Evolutionary conservation across 148 eudicot species (phyloP), one percentile per base, ranked within the genome.

Genomic region (Tetragonia tetragonoides): DNA sequence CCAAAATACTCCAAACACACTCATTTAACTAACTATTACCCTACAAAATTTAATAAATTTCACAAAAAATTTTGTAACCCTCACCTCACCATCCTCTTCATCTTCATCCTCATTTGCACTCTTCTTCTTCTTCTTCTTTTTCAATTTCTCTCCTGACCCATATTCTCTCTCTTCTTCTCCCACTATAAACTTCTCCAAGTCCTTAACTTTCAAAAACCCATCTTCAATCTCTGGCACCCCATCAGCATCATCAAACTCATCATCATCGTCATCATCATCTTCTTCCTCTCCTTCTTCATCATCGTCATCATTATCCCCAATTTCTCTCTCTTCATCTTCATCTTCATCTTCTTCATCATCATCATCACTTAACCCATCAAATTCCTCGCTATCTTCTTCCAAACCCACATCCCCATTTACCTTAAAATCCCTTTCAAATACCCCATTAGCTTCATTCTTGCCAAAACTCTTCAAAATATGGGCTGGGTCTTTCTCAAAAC

Each of bases 141-240:
- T 81, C 54, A 76, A 51, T 18, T 68, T 79, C 64, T 81, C 83
- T 72, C 81, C 83, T 37, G 80, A 24, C 8, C 90, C 97, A 47
- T 89, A 93, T 74, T 93, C 99, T 49, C 79, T 83, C 0, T 82
- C 87, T 83, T 95, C 99, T 21, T 87, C 97, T 7, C 80, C 87
- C 38, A 77, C 85, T 75, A 92, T 69, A 86, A 84, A 90, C 79
- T 87, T 86, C 83, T 92, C 90, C 88, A 94, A 81, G 34, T 94
- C 97, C 82, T 88, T 88, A 60, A 92, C 86, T 85, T 91, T 94
- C 81, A 94, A 82, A 83, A 94, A 94, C 68, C 74, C 84, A 75
- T 95, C 99, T 72, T 93, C 99, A 21, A 92, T 88, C 73, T 87
- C 95, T n/a, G 79, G 83, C 14, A 37, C 87, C 28, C 80, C 85